A percentile compares a stretch with the other conserved stretches of the same genome.
Conservation (phyloP, 179 eudicot species). For the Actinidia chinensis region DNA sequence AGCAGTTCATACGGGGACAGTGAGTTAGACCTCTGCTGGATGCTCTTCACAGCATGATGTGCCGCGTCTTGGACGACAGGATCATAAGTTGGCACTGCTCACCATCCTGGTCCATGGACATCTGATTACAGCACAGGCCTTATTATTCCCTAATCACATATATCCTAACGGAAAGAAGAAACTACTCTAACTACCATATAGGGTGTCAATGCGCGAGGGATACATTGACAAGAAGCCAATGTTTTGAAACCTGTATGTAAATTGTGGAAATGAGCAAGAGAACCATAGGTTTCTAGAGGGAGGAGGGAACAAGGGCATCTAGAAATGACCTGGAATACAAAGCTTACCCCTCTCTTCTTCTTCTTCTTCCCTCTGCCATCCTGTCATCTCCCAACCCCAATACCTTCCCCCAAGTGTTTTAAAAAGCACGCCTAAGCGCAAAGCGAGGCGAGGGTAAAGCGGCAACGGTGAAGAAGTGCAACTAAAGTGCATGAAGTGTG, state of each 20-base stretch:
- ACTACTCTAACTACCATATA: not conserved
- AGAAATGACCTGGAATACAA: not conserved
- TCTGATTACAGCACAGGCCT: slow-evolving; percentile 32
- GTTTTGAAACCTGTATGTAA: not conserved
- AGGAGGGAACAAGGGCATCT: not conserved
- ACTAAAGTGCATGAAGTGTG: too few species aligned
- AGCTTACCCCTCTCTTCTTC: too few species aligned
- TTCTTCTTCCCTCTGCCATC: too few species aligned
- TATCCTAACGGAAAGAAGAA: not conserved
- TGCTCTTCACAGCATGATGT: slow-evolving; percentile 36
- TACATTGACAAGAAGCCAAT: not conserved
- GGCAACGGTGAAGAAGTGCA: too few species aligned
- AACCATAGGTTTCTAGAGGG: not conserved
- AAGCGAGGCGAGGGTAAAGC: too few species aligned
- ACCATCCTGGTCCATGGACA: slow-evolving; percentile 61
- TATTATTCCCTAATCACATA: not conserved
- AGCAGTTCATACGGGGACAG: slow-evolving; percentile 42
- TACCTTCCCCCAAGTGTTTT: too few species aligned
- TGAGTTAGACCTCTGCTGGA: slow-evolving; percentile 49
- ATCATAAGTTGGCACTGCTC: slow-evolving; percentile 73
- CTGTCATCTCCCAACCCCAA: too few species aligned
- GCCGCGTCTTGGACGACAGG: slow-evolving; percentile 58
- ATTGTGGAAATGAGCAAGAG: not conserved
- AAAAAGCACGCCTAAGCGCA: too few species aligned
- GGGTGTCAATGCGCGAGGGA: not conserved